Evolutionary conservation across 352 stramenopile genomes (phyloP).

Genomic region (Phytophthora uliginosa): DNA sequence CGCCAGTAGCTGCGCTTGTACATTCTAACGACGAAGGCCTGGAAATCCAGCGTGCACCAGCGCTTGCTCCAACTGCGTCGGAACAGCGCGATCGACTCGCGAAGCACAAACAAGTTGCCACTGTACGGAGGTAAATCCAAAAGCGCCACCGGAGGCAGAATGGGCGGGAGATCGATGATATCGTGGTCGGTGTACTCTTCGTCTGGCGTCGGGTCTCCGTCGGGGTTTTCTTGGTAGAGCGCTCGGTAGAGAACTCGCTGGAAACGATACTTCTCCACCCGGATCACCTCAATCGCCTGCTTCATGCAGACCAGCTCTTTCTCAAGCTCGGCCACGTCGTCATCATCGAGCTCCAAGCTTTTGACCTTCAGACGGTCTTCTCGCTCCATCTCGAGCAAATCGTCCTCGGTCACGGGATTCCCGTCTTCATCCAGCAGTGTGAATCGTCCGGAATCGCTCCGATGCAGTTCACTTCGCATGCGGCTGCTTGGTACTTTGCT

Average conservation of each 20-base stretch:
- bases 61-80: constrained; percentile 84
- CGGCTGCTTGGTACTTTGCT: constrained; percentile 43
- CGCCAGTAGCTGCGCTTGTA: constrained; percentile 89
- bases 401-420: constrained; percentile 64
- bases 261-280: constrained; percentile 69
- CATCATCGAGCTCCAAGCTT: constrained; percentile 65
- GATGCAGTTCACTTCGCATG: constrained; percentile 34
- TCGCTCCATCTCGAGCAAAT: constrained; percentile 56
- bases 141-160: constrained; percentile 31
- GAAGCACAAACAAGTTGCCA: constrained; percentile 78
- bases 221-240: constrained; percentile 44
- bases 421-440: constrained; percentile 68
- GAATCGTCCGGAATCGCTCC: constrained; percentile 51
- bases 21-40: constrained; percentile 59
- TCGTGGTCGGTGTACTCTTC: constrained; percentile 2
- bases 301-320: constrained; percentile 60
- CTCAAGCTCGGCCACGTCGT: constrained; percentile 63
- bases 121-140: constrained; percentile 72
- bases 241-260: constrained; percentile 59
- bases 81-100: constrained; percentile 72
- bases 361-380: constrained; percentile 61
- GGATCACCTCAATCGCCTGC: constrained; percentile 70
- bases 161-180: constrained; percentile 28
- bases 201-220: constrained; percentile 4
- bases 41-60: constrained; percentile 82